Conservation (phyloP, 2,329 filamentous ascomycete genomes). For the Ceratocystis papillata region DNA sequence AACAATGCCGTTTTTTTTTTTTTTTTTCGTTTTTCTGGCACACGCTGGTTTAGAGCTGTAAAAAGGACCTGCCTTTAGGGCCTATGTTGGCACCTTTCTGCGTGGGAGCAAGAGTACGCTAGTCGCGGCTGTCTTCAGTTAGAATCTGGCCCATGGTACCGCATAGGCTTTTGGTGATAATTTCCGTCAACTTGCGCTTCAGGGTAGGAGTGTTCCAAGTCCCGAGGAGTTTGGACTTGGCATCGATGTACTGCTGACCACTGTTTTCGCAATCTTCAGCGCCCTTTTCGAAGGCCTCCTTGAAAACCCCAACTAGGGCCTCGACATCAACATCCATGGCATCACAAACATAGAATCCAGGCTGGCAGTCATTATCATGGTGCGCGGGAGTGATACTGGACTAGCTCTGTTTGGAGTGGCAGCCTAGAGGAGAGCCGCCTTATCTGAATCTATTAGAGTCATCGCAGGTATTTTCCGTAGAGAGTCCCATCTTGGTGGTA, state of each 20-base stretch:
- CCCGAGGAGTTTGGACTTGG: constrained; percentile 53
- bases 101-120: background rate
- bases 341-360: background rate
- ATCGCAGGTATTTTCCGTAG: background rate
- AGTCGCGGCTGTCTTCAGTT: constrained; percentile 45
- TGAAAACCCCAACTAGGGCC: constrained; percentile 39
- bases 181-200: constrained; percentile 47
- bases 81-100: background rate
- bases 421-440: constrained; percentile 49
- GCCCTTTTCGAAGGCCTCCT: constrained; percentile 43
- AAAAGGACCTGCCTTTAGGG: background rate
- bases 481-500: background rate
- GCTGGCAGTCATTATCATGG: background rate
- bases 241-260: constrained; percentile 60
- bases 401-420: constrained; percentile 39
- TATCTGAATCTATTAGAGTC: constrained; percentile 27
- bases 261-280: constrained; percentile 47
- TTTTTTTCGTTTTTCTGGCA: too few species aligned
- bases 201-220: constrained; percentile 56
- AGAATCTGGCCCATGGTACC: constrained; percentile 68
- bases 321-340: background rate
- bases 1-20: background rate
- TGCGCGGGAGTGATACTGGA: background rate
- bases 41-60: too few species aligned
- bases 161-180: constrained; percentile 49